Evolutionary conservation across 352 stramenopile species (phyloP).

Genomic region (Globisporangium abappressorium): DNA sequence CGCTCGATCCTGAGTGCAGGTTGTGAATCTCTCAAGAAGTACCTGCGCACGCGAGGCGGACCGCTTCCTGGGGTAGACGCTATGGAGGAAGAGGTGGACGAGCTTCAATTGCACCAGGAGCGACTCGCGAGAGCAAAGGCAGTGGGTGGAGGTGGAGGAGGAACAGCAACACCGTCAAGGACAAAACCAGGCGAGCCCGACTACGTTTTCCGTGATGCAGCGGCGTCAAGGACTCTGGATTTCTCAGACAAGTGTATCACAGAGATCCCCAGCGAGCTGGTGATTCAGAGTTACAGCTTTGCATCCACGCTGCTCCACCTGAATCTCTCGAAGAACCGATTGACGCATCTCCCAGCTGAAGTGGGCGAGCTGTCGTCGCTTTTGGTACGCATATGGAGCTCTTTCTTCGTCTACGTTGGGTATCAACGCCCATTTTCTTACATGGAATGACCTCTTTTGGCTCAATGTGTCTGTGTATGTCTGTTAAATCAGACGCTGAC

Average conservation of each 20-base stretch:
- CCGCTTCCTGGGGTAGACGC: constrained; percentile 56
- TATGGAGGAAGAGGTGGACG: constrained; percentile 71
- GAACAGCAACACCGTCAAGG: not conserved
- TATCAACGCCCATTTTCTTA: too few relatives aligned
- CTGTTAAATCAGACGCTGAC: constrained; percentile 43
- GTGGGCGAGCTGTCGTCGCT: constrained; percentile 47
- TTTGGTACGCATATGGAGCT: constrained; percentile 25
- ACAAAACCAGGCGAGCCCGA: constrained; percentile 17
- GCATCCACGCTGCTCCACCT: constrained; percentile 50
- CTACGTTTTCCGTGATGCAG: constrained; percentile 54
- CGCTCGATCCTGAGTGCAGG: constrained; percentile 59
- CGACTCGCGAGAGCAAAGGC: constrained; percentile 5
- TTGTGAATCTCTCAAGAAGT: constrained; percentile 81
- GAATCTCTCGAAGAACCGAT: constrained; percentile 65
- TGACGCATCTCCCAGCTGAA: constrained; percentile 39
- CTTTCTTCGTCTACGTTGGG: not conserved
- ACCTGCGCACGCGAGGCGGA: constrained; percentile 62
- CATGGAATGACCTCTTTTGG: too few relatives aligned
- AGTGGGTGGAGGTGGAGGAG: not conserved
- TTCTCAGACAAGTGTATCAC: constrained; percentile 35
- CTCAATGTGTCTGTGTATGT: not conserved
- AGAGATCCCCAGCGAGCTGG: constrained; percentile 29
- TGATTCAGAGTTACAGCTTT: constrained; percentile 36
- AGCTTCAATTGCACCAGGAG: constrained; percentile 30
- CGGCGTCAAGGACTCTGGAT: constrained; percentile 51